Evolutionary conservation across 495 filamentous ascomycete species (phyloP), one percentile per base, ranked within the genome.

Genomic region (Cercophora newfieldiana): DNA sequence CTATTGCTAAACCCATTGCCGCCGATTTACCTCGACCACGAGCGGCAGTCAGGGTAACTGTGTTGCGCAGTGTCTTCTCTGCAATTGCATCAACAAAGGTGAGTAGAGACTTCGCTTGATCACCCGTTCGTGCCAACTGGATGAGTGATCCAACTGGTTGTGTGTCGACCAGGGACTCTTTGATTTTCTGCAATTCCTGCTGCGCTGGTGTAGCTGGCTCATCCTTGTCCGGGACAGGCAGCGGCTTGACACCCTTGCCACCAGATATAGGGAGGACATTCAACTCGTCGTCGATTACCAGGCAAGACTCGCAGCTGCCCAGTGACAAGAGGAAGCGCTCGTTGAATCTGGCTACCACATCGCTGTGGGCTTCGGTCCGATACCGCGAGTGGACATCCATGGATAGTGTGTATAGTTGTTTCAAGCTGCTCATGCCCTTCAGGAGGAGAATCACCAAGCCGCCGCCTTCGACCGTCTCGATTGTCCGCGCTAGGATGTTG

Each of bases 351-450:
- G 95, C 95, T 51, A 91, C 87, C 57, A 99, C 95, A 78, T 99
- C 96, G 61, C 90, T 90, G 75, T 98, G 93, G 6, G 96, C 96
- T 75, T 99, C 96, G 47, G 96, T 99, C 63, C 96, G 85, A 79
- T 98, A 99, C 74, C 96, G 85, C 25, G 95, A 93, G 77, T 99
- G 96, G 50, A 97, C 90, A 75, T 98, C 96, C 96, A 99, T 99
- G 28, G 93, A 93, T 71, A 99, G 75, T 3, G 94, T 97, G 78
- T 97, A 99, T 0, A 99, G 86, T 78, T 99, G 94, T 78, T 97
- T 97, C 79, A 99, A 79, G 76, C 93, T 97, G 69, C 83, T 95
- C 94, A 99, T 97, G 66, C 94, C 91, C 80, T 97, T 98, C 33
- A 99, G 77, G 31, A 99, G 82, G 65, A 99, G 77, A 21, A 99